Conservation (phyloP, 257 asterid genomes). For the Scutellaria baicalensis region DNA sequence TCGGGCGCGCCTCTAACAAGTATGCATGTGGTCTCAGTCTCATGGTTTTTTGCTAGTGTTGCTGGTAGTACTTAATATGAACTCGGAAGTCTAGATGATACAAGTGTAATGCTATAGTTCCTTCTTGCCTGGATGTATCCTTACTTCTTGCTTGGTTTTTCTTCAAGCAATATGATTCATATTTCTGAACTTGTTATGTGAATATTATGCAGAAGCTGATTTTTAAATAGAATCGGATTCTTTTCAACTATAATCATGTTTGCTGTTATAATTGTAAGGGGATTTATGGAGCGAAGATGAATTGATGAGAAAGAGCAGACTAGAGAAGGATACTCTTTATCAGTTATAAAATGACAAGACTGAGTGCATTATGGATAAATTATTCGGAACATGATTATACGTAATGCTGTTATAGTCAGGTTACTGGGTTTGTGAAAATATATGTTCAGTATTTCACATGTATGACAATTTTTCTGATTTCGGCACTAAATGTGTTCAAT, state of each 20-base stretch:
- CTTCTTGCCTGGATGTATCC: no score
- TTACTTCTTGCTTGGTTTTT: no score
- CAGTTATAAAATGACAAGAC: not conserved
- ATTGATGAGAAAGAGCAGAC: not conserved
- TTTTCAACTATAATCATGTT: no score
- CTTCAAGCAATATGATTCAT: no score
- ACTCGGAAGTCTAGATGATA: no score
- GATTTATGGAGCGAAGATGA: no score
- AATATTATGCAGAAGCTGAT: no score
- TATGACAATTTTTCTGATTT: not conserved
- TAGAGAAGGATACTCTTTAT: not conserved
- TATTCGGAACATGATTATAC: not conserved
- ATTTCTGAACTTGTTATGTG: no score
- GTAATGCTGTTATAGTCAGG: not conserved
- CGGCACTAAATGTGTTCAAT: not conserved
- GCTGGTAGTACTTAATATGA: not conserved
- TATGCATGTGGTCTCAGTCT: not conserved
- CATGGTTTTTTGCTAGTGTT: not conserved
- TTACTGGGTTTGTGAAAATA: not conserved
- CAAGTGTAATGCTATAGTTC: no score
- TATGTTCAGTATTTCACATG: not conserved
- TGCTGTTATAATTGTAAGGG: no score
- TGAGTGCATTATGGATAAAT: not conserved
- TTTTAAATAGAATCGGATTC: no score
- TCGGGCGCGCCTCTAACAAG: no score